Base-by-base conservation (phyloP, 768 basidiomycete genomes). In the Russula abietina region DNA sequence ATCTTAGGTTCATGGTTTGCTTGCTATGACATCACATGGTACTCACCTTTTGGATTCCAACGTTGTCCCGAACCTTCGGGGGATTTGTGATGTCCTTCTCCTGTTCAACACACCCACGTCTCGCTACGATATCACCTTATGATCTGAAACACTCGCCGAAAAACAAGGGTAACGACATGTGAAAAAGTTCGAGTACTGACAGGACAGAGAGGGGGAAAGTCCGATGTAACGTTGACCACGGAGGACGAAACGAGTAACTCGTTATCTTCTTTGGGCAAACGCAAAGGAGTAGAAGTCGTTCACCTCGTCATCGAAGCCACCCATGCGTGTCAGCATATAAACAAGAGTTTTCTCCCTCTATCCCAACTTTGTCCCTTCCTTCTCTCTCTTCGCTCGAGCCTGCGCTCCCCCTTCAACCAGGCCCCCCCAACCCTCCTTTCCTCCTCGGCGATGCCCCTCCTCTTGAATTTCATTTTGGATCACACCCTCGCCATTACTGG, bases 391-490 rank as follows among this genome's bases (percentile, higher is more conserved):
- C 50, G 30, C 41, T 49, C 57, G 36, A 52, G 3, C 33, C 45
- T 49, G 60, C 59, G 46, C 24, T 56, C 36, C 60, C 56, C 48
- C 62, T 30, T 49, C 55, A 57, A 32, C 53, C 28, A 52, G 52
- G 59, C 16, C 59, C 55, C 38, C 28, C 59, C 19, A 19, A 7
- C 32, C 24, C 22, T 52, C 1, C n/a, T 22, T 30, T 53, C 48
- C 33, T 43, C n/a, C n/a, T n/a, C n/a, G n/a, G 65, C 65, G 65
- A 66, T 66, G 65, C 65, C 65, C 45, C 48, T 46, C 55, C 55
- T 65, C 45, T 65, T 54, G 16, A 43, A 62, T 55, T 55, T 68
- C 52, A 51, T 63, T 53, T 48, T 54, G 36, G 55, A 63, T 28
- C 65, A 68, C 56, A 38, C 53, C 30, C 17, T 67, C 53, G 58